phyloP scores from a whole-genome alignment of 306 rosid genomes.

The Hippophae rhamnoides region DNA sequence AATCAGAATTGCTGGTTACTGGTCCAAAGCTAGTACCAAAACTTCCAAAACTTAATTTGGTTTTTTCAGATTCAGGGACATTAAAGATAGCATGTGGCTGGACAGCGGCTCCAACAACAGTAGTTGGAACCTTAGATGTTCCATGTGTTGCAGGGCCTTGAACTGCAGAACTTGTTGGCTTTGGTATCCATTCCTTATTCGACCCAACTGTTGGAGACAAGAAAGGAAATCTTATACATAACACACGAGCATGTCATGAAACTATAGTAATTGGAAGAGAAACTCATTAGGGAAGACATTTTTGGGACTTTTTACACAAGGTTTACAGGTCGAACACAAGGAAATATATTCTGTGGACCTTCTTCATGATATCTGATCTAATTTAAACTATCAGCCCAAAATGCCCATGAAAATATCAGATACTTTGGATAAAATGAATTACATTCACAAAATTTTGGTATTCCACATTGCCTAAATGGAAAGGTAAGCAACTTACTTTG shows the following conservation, averaged over 20 bases:
- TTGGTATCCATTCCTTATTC: slow-evolving; percentile 97
- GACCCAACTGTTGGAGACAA: slow-evolving; percentile 63
- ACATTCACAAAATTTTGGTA: too few species aligned
- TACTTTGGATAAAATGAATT: too few species aligned
- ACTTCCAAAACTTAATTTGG: slow-evolving; percentile 89
- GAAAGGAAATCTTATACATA: slow-evolving; percentile 16
- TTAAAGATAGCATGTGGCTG: slow-evolving; percentile 37
- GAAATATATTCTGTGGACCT: neutral
- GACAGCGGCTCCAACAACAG: slow-evolving; percentile 30
- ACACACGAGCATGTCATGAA: slow-evolving; percentile 21
- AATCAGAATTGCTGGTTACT: slow-evolving; percentile 30
- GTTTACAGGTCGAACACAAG: neutral
- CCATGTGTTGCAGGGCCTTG: slow-evolving; percentile 38
- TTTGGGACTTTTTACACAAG: neutral
- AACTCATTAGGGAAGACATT: neutral
- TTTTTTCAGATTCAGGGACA: slow-evolving; percentile 78
- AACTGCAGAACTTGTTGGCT: slow-evolving; percentile 39
- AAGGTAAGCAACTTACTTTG: too few species aligned
- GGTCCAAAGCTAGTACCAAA: slow-evolving; percentile 67
- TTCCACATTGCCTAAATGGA: too few species aligned
- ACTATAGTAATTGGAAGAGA: slow-evolving; percentile 3
- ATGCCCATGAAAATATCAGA: too few species aligned
- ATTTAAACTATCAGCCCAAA: neutral
- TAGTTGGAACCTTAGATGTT: slow-evolving; percentile 40
- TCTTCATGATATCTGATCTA: slow-evolving; percentile 1